phyloP scores from a whole-genome alignment of 1,139 yeast species.

The Magnusiomyces paraingens region DNA sequence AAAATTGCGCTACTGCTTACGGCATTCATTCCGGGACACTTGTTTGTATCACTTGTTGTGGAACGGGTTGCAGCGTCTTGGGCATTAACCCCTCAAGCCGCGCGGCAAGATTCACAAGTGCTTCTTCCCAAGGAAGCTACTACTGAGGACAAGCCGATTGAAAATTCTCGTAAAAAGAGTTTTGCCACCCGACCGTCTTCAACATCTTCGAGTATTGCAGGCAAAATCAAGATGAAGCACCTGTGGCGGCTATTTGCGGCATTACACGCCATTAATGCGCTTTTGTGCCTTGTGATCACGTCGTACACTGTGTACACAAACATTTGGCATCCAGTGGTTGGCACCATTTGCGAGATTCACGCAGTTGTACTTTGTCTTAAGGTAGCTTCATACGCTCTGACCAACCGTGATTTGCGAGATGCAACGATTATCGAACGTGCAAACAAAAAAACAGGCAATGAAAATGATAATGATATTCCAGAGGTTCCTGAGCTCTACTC shows the following conservation, averaged over 20 bases:
- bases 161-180: neutral
- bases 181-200: neutral
- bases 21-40: constrained; percentile 32
- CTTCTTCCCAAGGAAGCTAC: neutral
- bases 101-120: constrained; percentile 7
- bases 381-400: constrained; percentile 39
- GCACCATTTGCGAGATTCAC: constrained; percentile 39
- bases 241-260: constrained; percentile 32
- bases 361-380: constrained; percentile 39
- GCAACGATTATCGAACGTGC: constrained; percentile 21
- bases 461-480: neutral
- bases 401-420: constrained; percentile 40
- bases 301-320: constrained; percentile 31
- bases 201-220: constrained; percentile 6
- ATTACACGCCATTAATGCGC: constrained; percentile 33
- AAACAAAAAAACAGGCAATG: neutral
- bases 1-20: constrained; percentile 25
- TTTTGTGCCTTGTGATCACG: constrained; percentile 29
- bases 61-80: constrained; percentile 28
- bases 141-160: neutral
- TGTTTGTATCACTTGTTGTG: constrained; percentile 34
- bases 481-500: constrained; percentile 34
- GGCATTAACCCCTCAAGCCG: neutral
- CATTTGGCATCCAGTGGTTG: constrained; percentile 38
- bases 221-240: constrained; percentile 21